Percentiles rank a stretch among this genome's conserved stretches.
Conservation (phyloP, 2,329 filamentous ascomycete genomes). For the Cytospora mali region DNA sequence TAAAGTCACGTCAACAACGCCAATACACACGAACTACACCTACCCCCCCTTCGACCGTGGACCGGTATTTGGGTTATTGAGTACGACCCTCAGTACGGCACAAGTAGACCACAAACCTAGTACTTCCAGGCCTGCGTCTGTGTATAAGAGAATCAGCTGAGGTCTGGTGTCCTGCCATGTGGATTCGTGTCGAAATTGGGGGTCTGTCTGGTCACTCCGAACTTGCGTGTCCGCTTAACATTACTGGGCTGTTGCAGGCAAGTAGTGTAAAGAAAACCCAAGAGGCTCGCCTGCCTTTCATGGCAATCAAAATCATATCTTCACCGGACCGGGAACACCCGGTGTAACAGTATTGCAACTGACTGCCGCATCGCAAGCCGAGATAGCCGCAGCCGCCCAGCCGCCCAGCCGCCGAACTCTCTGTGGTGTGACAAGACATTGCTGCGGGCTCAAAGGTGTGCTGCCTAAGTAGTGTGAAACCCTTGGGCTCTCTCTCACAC, state of each 20-base stretch:
- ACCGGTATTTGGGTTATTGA: no score
- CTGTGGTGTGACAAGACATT: conserved; percentile 9
- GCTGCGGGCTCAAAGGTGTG: conserved; percentile 15
- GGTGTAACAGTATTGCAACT: no score
- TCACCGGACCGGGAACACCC: neutral
- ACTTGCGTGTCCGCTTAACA: no score
- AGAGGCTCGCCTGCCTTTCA: neutral
- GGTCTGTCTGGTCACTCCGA: neutral
- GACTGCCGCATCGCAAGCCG: conserved; percentile 9
- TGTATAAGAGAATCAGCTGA: neutral
- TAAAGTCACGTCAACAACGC: neutral
- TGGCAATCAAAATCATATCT: neutral
- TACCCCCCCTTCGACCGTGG: no score
- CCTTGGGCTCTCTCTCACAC: no score
- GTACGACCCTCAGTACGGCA: no score
- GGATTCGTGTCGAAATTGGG: neutral
- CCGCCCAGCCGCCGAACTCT: conserved; percentile 3
- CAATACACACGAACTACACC: neutral
- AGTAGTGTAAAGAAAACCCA: no score
- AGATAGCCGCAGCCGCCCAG: conserved; percentile 15
- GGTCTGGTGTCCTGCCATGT: neutral
- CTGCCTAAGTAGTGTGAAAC: no score
- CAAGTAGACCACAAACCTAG: neutral
- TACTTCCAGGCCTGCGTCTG: neutral
- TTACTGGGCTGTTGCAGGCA: neutral